Conservation (phyloP, 2,329 filamentous ascomycete species). For the Fusarium proliferatum region DNA sequence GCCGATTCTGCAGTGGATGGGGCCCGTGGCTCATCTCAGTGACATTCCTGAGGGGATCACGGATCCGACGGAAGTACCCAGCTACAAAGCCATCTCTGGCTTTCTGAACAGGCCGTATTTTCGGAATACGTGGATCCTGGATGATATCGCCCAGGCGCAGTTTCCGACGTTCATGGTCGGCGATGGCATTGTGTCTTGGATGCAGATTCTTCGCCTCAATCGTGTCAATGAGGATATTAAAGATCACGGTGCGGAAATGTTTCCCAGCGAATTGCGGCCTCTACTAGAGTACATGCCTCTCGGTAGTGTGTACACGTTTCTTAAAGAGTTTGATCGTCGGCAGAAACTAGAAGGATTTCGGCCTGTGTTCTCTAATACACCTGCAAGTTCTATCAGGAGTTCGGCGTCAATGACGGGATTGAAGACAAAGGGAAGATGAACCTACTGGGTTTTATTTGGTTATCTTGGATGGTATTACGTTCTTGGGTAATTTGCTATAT, state of each 20-base stretch:
- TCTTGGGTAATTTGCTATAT: background rate
- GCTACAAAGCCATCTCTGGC: conserved; percentile 35
- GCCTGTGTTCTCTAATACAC: conserved; percentile 9
- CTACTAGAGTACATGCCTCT: conserved; percentile 39
- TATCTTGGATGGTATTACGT: fast-evolving
- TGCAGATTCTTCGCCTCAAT: conserved; percentile 40
- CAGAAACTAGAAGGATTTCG: conserved; percentile 24
- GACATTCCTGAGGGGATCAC: conserved; percentile 40
- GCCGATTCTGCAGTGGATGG: conserved; percentile 40
- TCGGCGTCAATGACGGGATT: conserved; percentile 32
- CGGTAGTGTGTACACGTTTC: conserved; percentile 36
- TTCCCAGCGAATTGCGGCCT: conserved; percentile 32
- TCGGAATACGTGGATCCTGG: conserved; percentile 40
- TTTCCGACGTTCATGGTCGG: conserved; percentile 39
- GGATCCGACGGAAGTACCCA: conserved; percentile 36
- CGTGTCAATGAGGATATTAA: conserved; percentile 42
- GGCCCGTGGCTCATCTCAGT: conserved; percentile 38
- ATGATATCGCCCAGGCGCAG: conserved; percentile 37
- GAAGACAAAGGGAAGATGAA: background rate
- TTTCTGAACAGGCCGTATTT: conserved; percentile 41
- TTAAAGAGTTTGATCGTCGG: conserved; percentile 38
- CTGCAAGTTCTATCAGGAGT: conserved; percentile 35
- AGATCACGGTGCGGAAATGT: conserved; percentile 39
- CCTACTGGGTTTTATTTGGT: background rate
- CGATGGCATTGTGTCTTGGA: conserved; percentile 41